Evolutionary conservation across 225 moss, liverwort and hornwort genomes (phyloP), one percentile per base, ranked within the genome.

Genomic region (Ulota crispa): DNA sequence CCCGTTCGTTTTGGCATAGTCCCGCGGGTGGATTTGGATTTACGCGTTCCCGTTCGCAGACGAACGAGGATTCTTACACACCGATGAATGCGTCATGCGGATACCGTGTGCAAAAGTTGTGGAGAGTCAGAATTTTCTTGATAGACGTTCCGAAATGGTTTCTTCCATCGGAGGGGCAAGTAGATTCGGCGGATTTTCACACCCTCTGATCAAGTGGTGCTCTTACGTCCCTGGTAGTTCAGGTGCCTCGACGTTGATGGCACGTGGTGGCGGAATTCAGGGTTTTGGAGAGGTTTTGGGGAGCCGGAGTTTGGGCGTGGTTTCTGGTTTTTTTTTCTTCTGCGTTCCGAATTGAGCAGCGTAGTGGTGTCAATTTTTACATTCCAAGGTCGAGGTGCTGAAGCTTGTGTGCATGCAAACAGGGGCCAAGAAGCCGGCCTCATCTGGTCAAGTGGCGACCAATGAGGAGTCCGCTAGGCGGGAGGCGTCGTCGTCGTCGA

Each of bases 391-490:
- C 76, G 71, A 75, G 37, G 78, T 78, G 64, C 87, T 87, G 84
- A 87, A 82, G 80, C 72, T 76, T 72, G 73, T 82, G 79, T 82
- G 72, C 66, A 52, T 85, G 76, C 76, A 62, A 85, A 76, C 87
- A 90, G 89, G 89, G 79, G 83, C 63, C 18, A 79, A 64, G 66
- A 70, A 80, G 26, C 47, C 67, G 52, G 80, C 75, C 12, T 30
- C 75, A 56, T 32, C 81, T 45, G 69, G 78, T 81, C 83, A 30
- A 63, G 70, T 88, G 57, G 26, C 50, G 63, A 60, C 79, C 15
- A 43, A 62, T 64, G 87, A 81, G 67, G 67, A 73, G 59, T 7
- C 82, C 36, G 42, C 68, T 1, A 53, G 80, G 69, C 62, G 43
- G 34, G 56, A 50, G 50, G 50, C 50, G 18, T 50, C 30, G 64